Conservation (phyloP, 441 rosid species). For the Pelargonium citronellum region DNA sequence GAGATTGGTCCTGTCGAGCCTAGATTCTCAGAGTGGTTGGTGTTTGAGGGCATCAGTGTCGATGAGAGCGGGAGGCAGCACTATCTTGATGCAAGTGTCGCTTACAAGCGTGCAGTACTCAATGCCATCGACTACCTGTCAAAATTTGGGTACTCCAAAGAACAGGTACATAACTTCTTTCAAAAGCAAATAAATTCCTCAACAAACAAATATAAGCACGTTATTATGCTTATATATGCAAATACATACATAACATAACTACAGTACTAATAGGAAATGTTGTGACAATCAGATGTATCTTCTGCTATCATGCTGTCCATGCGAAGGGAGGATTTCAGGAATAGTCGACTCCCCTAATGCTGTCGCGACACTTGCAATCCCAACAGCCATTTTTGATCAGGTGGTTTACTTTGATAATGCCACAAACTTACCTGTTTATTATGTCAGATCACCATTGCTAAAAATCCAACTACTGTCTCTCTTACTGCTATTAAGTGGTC, state of each 20-base stretch:
- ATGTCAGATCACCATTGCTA: too few relatives aligned
- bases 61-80: conserved; percentile 87
- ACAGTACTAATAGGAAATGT: conserved; percentile 17
- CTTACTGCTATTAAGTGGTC: not conserved
- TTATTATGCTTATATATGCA: too few relatives aligned
- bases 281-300: conserved; percentile 51
- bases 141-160: conserved; percentile 84
- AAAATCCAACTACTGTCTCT: too few relatives aligned
- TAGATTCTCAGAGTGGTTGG: conserved; percentile 89
- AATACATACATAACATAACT: not conserved
- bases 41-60: conserved; percentile 87
- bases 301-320: conserved; percentile 84
- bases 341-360: conserved; percentile 94
- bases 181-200: too few relatives aligned
- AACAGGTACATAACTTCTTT: conserved; percentile 47
- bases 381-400: conserved; percentile 82
- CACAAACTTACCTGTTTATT: too few relatives aligned
- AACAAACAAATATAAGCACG: not conserved
- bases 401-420: conserved; percentile 22
- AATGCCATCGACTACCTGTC: conserved; percentile 89
- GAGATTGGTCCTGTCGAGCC: conserved; percentile 94
- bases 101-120: conserved; percentile 83
- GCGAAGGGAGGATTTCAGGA: conserved; percentile 89
- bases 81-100: conserved; percentile 75
- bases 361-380: conserved; percentile 75